Conservation (phyloP, 1,139 yeast genomes). For the Zygosaccharomyces pseudobailii region DNA sequence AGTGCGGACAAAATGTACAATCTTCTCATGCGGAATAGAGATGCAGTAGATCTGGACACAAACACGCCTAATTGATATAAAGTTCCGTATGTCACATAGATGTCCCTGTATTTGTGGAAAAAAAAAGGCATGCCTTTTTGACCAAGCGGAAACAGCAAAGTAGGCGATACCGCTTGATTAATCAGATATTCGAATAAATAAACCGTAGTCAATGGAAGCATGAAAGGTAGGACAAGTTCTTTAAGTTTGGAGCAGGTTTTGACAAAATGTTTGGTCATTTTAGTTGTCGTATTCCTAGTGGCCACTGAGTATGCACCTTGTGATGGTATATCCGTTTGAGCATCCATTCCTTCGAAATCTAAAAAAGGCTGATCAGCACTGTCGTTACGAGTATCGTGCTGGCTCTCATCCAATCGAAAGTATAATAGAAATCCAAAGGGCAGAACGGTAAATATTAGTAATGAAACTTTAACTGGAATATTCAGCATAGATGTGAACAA, state of each 20-base stretch:
- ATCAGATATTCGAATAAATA: constrained; percentile 83
- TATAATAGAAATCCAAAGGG: constrained; percentile 49
- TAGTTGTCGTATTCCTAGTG: not conserved
- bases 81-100: constrained; percentile 91
- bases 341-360: constrained; percentile 6
- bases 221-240: constrained; percentile 60
- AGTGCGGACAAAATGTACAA: constrained; percentile 60
- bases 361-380: constrained; percentile 2
- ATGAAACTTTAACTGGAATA: constrained; percentile 41
- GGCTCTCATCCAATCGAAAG: constrained; percentile 24
- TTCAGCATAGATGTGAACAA: constrained; percentile 51
- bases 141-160: constrained; percentile 69
- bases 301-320: constrained; percentile 7
- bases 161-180: constrained; percentile 89
- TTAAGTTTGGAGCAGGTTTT: constrained; percentile 42
- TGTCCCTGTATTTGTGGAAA: constrained; percentile 69
- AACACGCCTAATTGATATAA: constrained; percentile 90
- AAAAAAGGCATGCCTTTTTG: constrained; percentile 36
- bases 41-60: constrained; percentile 78
- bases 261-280: constrained; percentile 30
- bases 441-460: constrained; percentile 44
- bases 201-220: constrained; percentile 79
- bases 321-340: constrained; percentile 2
- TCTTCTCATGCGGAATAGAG: constrained; percentile 52
- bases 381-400: constrained; percentile 6